phyloP scores from a whole-genome alignment of 1,139 yeast species.

The Maudiozyma humilis region DNA sequence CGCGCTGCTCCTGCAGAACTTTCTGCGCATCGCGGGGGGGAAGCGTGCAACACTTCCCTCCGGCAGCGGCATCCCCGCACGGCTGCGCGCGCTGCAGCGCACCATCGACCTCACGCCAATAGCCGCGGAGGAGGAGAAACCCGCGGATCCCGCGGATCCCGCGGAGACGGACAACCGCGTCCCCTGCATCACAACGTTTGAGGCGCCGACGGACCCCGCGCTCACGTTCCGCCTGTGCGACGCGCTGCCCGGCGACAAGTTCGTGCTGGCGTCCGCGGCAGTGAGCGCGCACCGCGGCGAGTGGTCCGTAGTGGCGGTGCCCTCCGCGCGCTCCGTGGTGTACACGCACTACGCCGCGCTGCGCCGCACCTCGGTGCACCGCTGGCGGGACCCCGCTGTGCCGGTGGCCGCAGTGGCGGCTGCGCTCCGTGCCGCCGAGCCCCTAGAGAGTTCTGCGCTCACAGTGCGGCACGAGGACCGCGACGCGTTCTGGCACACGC shows the following conservation, averaged over 20 bases:
- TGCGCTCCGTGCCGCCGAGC: conserved; percentile 2
- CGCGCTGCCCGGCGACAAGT: conserved; percentile 16
- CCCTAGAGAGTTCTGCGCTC: conserved; percentile 3
- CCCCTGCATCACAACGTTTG: conserved; percentile 6
- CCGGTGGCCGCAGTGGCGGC: conserved; percentile 6
- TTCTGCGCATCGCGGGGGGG: conserved; percentile 49
- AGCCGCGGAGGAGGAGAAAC: conserved; percentile 1
- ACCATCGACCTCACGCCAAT: conserved; percentile 21
- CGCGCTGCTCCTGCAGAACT: conserved; percentile 47
- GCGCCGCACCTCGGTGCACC: conserved; percentile 31
- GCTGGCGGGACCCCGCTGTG: conserved; percentile 24
- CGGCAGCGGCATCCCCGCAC: background rate
- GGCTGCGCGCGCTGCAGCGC: conserved; percentile 6
- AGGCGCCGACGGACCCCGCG: conserved; percentile 14
- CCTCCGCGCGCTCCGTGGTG: conserved; percentile 47
- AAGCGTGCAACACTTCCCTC: no score
- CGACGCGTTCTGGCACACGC: conserved; percentile 28
- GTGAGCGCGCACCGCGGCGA: conserved; percentile 41
- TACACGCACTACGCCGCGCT: conserved; percentile 47
- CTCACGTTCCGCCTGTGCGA: conserved; percentile 22
- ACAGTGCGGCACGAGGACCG: conserved; percentile 18
- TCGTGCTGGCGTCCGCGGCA: conserved; percentile 27
- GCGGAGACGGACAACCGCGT: background rate
- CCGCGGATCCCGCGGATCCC: background rate
- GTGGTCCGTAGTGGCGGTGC: conserved; percentile 81